A percentile compares a stretch with the other conserved stretches of the same genome.
phyloP scores from a whole-genome alignment of 2,329 filamentous ascomycete species.

The Cryphonectria japonica region DNA sequence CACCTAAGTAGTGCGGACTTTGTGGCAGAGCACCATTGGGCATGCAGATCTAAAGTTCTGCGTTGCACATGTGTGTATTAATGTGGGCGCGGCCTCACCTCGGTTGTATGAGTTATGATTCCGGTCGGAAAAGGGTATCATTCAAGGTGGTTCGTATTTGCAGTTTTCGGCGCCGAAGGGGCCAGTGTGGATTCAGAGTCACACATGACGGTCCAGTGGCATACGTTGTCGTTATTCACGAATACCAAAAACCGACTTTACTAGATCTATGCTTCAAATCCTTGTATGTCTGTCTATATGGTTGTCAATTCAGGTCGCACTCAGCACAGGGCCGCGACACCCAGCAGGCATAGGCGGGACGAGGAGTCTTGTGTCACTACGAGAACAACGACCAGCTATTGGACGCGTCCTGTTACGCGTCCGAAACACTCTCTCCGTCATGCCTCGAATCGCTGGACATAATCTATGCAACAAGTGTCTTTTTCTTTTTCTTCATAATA shows the following conservation, averaged over 20 bases:
- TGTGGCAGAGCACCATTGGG: neutral
- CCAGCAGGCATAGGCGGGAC: neutral
- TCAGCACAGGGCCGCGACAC: neutral
- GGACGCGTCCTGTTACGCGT: neutral
- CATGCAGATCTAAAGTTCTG: neutral
- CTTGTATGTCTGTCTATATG: neutral
- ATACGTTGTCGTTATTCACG: constrained; percentile 5
- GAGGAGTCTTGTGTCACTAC: neutral
- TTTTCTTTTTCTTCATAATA: neutral
- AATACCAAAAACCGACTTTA: constrained; percentile 11
- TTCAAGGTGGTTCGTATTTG: constrained; percentile 15
- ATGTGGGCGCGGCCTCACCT: constrained; percentile 13
- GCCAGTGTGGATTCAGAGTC: neutral
- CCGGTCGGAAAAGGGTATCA: constrained; percentile 2
- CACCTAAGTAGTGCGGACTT: constrained; percentile 37
- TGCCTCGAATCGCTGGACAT: neutral
- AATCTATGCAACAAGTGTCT: neutral
- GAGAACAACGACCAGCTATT: neutral
- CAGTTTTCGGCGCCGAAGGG: constrained; percentile 9
- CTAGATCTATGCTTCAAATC: neutral
- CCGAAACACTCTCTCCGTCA: neutral
- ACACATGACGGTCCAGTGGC: constrained; percentile 17
- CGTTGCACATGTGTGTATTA: constrained; percentile 8
- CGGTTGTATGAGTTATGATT: constrained; percentile 15
- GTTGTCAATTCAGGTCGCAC: neutral